Evolutionary conservation across 306 rosid genomes (phyloP), one percentile per base, ranked within the genome.

Genomic region (Fagus sylvatica): DNA sequence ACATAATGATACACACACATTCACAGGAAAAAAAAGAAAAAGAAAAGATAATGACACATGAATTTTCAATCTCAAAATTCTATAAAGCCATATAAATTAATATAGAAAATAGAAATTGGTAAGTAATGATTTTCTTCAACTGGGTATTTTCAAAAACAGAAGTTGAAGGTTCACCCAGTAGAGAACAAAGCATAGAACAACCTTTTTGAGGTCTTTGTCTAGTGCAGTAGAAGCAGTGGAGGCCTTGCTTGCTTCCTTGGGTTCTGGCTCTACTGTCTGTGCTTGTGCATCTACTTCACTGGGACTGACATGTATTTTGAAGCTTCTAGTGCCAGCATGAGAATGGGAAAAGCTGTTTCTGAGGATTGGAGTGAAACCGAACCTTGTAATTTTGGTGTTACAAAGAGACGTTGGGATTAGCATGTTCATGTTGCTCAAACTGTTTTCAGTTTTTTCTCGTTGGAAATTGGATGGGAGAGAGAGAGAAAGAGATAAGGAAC

Each of bases 141-240:
- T 33, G 69, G 74, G 70, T 43, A 78, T 13, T 68, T 22, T 39
- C 54, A 56, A 71, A 22, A 17, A 34, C 3, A 39, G 36, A 13
- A 60, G 55, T 64, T 80, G 7, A 62, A 73, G 15, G 67, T 40
- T 59, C 36, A 59, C 7, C 15, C 54, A 16, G 28, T 0, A 55
- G 28, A 68, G 7, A 66, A 41, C 42, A n/a, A 30, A 37, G 5
- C 37, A 19, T 12, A 49, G 71, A n/a, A 71, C 6, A 64, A 86
- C 98, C 97, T 87, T 95, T 87, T 93, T 95, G 76, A 95, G 97
- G 75, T 95, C 97, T 48, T 89, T 90, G 67, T 95, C 97, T 0
- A 92, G 76, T 13, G 95, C 85, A 71, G 87, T 16, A 82, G 93
- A 66, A 71, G 89, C 79, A 64, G 48, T 8, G 53, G 84, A 72